Evolutionary conservation across 805 yeast genomes (phyloP), one percentile per base, ranked within the genome.

Genomic region (Lipomyces chichibuensis): DNA sequence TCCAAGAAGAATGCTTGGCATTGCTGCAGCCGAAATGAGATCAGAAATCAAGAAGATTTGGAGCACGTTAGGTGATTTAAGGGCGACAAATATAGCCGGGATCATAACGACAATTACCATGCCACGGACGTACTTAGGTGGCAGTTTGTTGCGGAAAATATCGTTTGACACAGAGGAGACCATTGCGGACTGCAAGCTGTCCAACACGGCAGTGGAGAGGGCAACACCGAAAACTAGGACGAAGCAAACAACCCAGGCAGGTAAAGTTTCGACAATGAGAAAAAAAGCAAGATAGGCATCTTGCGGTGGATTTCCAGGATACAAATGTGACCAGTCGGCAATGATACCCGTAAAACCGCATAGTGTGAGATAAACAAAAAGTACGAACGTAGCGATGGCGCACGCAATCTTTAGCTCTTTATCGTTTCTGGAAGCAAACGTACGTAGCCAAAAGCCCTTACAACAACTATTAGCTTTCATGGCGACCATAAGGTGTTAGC

Each of bases 41-140:
- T 93, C 98, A 1, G 96, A 96, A 80, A 93, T 93, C 76, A 93
- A 84, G 77, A 90, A 93, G 74, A 93, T 91, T 77, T 90, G 93
- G 69, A 93, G 82, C 63, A 93, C 90, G 76, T 90, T 89, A 59
- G 92, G 85, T 0, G 97, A 96, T 75, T 88, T 85, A 62, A 91
- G 80, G 1, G 97, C 97, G 67, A 93, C 91, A 27, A 91, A 92
- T 51, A 92, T 85, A 27, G 89, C 87, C 4, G 98, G 98, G n/a
- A 89, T 86, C 85, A 92, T 92, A 65, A 91, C 85, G 6, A 90
- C 62, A 27, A 90, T 83, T 39, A 92, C 97, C 69, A 91, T 78
- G 25, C 80, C 80, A 75, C 98, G 86, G 54, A 88, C 87, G 77
- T 85, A 92, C 52, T 86, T 72, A 68, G 89, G 80, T 43, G 86